Conservation (phyloP, 306 rosid genomes). For the Vigna trinervia region DNA sequence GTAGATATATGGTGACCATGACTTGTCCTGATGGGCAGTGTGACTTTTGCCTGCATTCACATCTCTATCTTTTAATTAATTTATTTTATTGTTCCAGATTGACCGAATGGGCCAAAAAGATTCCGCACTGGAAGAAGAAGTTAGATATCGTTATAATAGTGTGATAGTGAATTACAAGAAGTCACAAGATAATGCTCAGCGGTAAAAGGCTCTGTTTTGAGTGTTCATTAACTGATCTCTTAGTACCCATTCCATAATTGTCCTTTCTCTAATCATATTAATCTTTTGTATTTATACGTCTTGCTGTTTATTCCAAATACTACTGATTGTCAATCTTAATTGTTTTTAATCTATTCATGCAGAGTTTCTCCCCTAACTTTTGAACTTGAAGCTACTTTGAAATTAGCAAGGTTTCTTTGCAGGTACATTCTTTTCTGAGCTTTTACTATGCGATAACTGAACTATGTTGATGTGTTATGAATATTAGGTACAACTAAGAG, state of each 20-base stretch:
- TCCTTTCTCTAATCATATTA: constrained; percentile 29
- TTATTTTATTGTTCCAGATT: constrained; percentile 57
- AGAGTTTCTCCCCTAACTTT: constrained; percentile 98
- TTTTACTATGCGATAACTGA: constrained; percentile 26
- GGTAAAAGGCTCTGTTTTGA: constrained; percentile 56
- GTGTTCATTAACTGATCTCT: constrained; percentile 34
- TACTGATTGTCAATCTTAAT: constrained; percentile 25
- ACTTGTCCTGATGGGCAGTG: constrained; percentile 26
- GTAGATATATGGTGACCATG: constrained; percentile 32
- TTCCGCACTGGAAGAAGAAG: constrained; percentile 75
- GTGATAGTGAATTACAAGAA: constrained; percentile 85
- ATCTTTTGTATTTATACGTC: constrained; percentile 26
- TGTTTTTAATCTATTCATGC: constrained; percentile 49
- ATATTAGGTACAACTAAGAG: constrained; percentile 7
- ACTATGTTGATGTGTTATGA: constrained; percentile 29
- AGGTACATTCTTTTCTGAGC: constrained; percentile 57
- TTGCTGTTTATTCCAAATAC: constrained; percentile 31
- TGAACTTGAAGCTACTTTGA: constrained; percentile 98
- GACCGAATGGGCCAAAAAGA: constrained; percentile 88
- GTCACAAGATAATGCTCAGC: constrained; percentile 90
- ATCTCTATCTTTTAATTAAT: constrained; percentile 32
- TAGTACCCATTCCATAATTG: not conserved
- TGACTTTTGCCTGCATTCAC: constrained; percentile 25
- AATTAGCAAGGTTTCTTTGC: constrained; percentile 96
- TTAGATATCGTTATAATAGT: constrained; percentile 79